These are phyloP conservation scores for Alternaria atra DNA, from an alignment of 2,329 filamentous ascomycete genomes.

Conservation along the genomic window DNA sequence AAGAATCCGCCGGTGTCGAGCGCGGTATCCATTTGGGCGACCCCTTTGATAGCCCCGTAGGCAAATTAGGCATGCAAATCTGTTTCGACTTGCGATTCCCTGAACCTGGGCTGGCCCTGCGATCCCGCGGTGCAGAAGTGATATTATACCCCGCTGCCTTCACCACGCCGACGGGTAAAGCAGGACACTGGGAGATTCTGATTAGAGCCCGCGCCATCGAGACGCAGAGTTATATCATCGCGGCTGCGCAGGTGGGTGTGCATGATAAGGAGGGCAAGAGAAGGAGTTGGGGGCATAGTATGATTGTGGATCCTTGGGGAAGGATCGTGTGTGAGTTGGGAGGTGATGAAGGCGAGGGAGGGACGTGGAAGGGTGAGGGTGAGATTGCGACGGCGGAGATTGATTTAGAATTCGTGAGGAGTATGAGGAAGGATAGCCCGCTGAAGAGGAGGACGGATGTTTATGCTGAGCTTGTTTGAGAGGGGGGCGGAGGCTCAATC, in stretches of 20 bases:
- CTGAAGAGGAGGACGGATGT: slow-evolving; percentile 63
- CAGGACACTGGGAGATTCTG: slow-evolving; percentile 81
- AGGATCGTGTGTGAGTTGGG: slow-evolving; percentile 72
- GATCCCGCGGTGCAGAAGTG: slow-evolving; percentile 73
- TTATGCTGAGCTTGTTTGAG: slow-evolving; percentile 42
- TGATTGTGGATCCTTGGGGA: slow-evolving; percentile 90
- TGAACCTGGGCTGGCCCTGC: slow-evolving; percentile 74
- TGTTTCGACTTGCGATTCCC: slow-evolving; percentile 93
- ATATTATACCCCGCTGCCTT: slow-evolving; percentile 91
- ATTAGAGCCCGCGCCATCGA: slow-evolving; percentile 85
- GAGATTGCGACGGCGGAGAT: slow-evolving; percentile 61
- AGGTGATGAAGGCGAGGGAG: slow-evolving; percentile 57
- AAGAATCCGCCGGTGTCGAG: slow-evolving; percentile 74
- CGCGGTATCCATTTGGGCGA: slow-evolving; percentile 61
- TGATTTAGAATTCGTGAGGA: slow-evolving; percentile 62
- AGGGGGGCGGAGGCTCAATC: too few relatives aligned
- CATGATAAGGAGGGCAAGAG: slow-evolving; percentile 74
- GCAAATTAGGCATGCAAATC: slow-evolving; percentile 80
- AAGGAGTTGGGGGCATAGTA: slow-evolving; percentile 83
- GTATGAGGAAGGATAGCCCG: slow-evolving; percentile 65
- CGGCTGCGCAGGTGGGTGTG: slow-evolving; percentile 78
- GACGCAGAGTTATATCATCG: slow-evolving; percentile 86
- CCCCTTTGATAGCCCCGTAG: slow-evolving; percentile 78
- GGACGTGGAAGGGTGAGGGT: slow-evolving; percentile 45
- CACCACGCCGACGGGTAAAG: slow-evolving; percentile 82